Evolutionary conservation across 1,284 basidiomycete genomes (phyloP), one percentile per base, ranked within the genome.

Genomic region (Chondrostereum purpureum): DNA sequence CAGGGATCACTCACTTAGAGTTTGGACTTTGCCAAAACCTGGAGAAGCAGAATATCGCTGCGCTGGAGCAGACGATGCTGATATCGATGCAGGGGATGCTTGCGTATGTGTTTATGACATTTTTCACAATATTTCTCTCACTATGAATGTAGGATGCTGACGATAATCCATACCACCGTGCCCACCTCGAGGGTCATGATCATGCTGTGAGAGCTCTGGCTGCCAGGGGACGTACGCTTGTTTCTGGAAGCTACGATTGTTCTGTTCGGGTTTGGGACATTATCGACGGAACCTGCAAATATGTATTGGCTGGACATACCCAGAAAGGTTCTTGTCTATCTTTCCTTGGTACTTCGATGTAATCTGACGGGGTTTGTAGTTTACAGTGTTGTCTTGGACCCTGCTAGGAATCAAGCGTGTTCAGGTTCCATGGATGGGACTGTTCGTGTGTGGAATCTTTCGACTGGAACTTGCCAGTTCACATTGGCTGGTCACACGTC

Each of bases 401-500:
- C 83, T 47, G 69, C 75, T 39, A 86, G 92, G 14, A 83, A 90
- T 50, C 86, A 92, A 58, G 91, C 90, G 23, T 91, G 88, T 51
- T 96, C 93, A 1, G 93, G 93, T 4, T 96, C 93, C 1, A 94
- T 96, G 92, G 93, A 96, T 62, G 88, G 91, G 44, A 93, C 91
- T 2, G 92, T 96, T 53, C 87, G 89, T 44, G 80, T 97, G 24
- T 97, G 93, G 93, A 87, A 88, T 55, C 69, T 93, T 21, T 76
- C 74, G 38, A 89, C 77, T 1, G 93, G 93, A 1, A 73, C 83
- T 57, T 88, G 84, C 51, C 75, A 85, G 33, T 82, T 90, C 57
- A 83, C 83, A 1, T 72, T 97, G 13, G 80, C 80, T 0, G 92
- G 92, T 0, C 91, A 94, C 58, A 92, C 87, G 0, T 92, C 91